These are phyloP conservation scores for Venturia asperata DNA, from an alignment of 2,329 filamentous ascomycete genomes.

Conservation along the genomic window DNA sequence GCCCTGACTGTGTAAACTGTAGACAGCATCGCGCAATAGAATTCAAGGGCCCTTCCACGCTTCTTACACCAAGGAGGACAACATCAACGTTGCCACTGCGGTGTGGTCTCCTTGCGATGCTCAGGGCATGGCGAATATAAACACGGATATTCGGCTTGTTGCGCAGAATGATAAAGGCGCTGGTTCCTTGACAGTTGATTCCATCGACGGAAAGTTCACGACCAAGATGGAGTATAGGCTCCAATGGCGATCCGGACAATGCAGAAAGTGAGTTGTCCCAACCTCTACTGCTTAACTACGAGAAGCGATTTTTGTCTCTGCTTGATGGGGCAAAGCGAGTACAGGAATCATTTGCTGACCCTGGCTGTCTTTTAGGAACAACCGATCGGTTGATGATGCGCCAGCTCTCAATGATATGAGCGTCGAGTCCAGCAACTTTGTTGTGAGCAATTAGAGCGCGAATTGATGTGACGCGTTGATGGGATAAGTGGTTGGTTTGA, in stretches of 20 bases:
- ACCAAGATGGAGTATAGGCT: constrained; percentile 37
- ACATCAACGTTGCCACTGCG: constrained; percentile 39
- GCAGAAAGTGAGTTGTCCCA: constrained; percentile 21
- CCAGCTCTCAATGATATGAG: not conserved
- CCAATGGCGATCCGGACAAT: constrained; percentile 36
- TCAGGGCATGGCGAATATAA: constrained; percentile 47
- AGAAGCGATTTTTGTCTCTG: not conserved
- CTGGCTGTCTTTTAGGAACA: not conserved
- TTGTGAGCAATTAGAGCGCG: not conserved
- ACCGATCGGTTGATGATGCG: not conserved
- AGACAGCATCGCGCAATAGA: constrained; percentile 33
- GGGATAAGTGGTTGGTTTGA: not conserved
- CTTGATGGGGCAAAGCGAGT: not conserved
- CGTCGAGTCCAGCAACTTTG: not conserved
- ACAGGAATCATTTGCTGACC: not conserved
- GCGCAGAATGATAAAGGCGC: constrained; percentile 27
- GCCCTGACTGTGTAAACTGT: not conserved
- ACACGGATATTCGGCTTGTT: constrained; percentile 31
- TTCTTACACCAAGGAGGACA: constrained; percentile 35
- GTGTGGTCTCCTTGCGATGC: constrained; percentile 49
- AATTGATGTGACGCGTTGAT: too few relatives aligned
- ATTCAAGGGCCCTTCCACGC: constrained; percentile 36
- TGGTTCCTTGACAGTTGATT: constrained; percentile 43
- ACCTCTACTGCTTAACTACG: not conserved
- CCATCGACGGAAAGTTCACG: constrained; percentile 43